Evolutionary conservation across 1,139 yeast genomes (phyloP), one percentile per base, ranked within the genome.

Genomic region (Magnusiomyces ingens): DNA sequence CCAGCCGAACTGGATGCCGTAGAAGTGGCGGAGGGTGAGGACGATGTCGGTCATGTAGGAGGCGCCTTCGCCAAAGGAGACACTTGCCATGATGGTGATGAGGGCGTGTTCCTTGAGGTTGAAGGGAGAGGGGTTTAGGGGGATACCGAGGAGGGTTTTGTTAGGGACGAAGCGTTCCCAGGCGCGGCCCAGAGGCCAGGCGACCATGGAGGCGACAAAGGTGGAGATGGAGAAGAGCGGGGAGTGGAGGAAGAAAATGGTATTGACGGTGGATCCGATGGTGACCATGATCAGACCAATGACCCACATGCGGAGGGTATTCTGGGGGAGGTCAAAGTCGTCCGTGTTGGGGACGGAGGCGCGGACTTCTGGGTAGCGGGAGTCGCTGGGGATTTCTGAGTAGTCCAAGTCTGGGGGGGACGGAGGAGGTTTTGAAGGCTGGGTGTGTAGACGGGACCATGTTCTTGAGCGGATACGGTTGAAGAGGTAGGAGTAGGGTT

Each of bases 301-400:
- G 12, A 74, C 68, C 87, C 87, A 82, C 75, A 79, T 78, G 65
- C 89, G 74, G 50, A 81, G 62, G 26, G 88, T 82, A 61, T 78
- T 79, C 62, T 81, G 85, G 1, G 82, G 83, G 37, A 80, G 61
- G 1, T 71, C 57, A 1, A 75, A 72, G 63, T 82, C 84, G 64
- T 82, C 88, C 26, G 73, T 69, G 40, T 82, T 76, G 1, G 86
- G 85, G 42, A 83, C 86, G 3, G 86, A 76, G 4, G 86, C 85
- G 63, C 88, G 75, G 44, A 83, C 89, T 64, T 83, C 88, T 0
- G 86, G 81, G 64, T 80, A 81, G 8, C 85, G 84, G 19, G 84
- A 80, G 62, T 82, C 83, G 61, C 32, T 26, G 4, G 32, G 32
- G 4, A 26, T 26, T 26, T 26, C 79, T 67, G 43, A 61, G 4